Evolutionary conservation across 2,329 filamentous ascomycete genomes (phyloP), one percentile per base, ranked within the genome.

Genomic region (Diaporthe vaccinii): DNA sequence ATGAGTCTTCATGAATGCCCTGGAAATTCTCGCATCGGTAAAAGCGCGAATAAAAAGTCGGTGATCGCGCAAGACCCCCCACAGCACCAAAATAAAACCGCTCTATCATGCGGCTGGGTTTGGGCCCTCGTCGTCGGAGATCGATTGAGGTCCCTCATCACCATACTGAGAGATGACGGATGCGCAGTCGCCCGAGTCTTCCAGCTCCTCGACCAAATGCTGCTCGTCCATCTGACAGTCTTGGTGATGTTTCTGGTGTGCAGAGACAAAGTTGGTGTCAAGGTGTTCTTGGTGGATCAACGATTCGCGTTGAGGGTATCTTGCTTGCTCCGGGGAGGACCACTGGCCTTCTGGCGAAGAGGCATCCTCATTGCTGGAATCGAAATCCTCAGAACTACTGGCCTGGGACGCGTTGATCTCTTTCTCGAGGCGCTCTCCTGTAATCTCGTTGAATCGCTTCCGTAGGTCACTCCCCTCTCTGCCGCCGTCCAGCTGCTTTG

Each of bases 401-500:
- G 36, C 15, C 15, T 20, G 15, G 34, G 46, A 46, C 7, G 20
- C 25, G 3, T 10, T 9, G 20, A 25, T 20, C 5, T 44, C 68
- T 36, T 36, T 3, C 17, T 59, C 12, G 20, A 31, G 14, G 4
- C 10, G 25, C 10, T 31, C 15, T 28, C 22, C 49, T 28, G 49
- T 28, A 8, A 69, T 69, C 22, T 69, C 65, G 9, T 20, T 53
- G 46, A 69, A 25, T 31, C 49, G 46, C 34, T 55, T 65, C 22
- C 28, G 57, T 20, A 46, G 34, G 25, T 53, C 34, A 9, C 58
- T 59, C 3, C 7, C 25, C 9, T 53, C 15, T 15, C 44, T 44
- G 14, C 34, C 10, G 36, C 25, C 17, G 12, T 22, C 39, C 3
- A 3, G 36, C 22, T 46, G 58, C 25, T 65, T 65, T n/a, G 12